phyloP scores from a whole-genome alignment of 805 yeast genomes.

The Kuraishia capsulata region DNA sequence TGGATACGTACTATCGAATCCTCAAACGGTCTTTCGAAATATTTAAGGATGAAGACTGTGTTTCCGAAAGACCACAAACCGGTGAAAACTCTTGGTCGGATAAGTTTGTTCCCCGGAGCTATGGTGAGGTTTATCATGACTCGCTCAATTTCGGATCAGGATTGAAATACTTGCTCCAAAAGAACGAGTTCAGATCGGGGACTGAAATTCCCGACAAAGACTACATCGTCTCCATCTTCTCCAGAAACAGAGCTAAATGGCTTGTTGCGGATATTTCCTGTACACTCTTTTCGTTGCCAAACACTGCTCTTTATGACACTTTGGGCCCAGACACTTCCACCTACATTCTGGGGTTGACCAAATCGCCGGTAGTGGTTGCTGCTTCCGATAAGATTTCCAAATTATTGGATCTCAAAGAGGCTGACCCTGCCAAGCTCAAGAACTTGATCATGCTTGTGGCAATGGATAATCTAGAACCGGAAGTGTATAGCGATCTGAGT shows the following conservation, averaged over 20 bases:
- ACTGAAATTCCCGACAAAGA: conserved; percentile 12
- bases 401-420: conserved; percentile 35
- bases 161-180: conserved; percentile 28
- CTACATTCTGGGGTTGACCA: conserved; percentile 52
- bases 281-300: conserved; percentile 43
- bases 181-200: conserved; percentile 4
- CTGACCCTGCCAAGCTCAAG: conserved; percentile 21
- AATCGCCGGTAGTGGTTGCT: conserved; percentile 47
- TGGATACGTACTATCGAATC: conserved; percentile 28
- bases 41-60: conserved; percentile 21
- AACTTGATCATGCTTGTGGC: conserved; percentile 44
- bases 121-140: conserved; percentile 29
- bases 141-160: conserved; percentile 50
- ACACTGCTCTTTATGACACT: conserved; percentile 49
- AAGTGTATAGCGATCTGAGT: conserved; percentile 20
- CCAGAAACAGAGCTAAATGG: conserved; percentile 63
- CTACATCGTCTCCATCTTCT: conserved; percentile 47
- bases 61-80: conserved; percentile 28
- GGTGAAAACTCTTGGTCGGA: conserved; percentile 27
- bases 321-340: conserved; percentile 52
- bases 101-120: conserved; percentile 34
- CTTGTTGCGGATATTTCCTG: conserved; percentile 60
- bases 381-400: conserved; percentile 40
- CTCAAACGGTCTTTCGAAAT: conserved; percentile 19
- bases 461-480: conserved; percentile 35